A percentile compares a stretch with the other conserved stretches of the same genome.
phyloP scores from a whole-genome alignment of 139 green algal species.

The Chlorella sorokiniana region DNA sequence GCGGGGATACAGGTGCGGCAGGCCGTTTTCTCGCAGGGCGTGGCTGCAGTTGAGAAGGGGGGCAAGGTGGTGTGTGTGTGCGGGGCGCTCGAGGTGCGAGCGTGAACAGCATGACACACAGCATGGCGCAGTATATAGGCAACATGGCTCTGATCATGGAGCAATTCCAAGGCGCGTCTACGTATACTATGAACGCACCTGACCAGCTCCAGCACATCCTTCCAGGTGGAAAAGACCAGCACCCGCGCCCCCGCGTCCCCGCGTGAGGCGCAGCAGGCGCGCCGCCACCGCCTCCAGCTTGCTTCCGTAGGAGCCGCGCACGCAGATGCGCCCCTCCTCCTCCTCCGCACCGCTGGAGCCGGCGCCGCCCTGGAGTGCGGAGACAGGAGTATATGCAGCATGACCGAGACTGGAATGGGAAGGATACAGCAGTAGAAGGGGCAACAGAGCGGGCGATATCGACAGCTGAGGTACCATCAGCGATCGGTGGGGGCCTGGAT shows the following conservation, averaged over 20 bases:
- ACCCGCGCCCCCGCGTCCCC: constrained; percentile 35
- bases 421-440: too few relatives aligned
- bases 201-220: constrained; percentile 82
- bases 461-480: neutral
- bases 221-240: constrained; percentile 86
- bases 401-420: too few relatives aligned
- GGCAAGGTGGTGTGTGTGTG: too few relatives aligned
- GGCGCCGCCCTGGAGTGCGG: too few relatives aligned
- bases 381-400: too few relatives aligned
- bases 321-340: too few relatives aligned
- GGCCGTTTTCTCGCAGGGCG: constrained; percentile 61
- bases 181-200: constrained; percentile 34
- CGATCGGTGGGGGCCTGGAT: too few relatives aligned
- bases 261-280: constrained; percentile 62
- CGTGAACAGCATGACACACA: neutral
- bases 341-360: too few relatives aligned
- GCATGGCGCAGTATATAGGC: neutral
- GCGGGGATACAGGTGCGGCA: constrained; percentile 52
- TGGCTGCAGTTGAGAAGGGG: constrained; percentile 35
- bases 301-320: too few relatives aligned
- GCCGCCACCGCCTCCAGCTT: constrained; percentile 81
- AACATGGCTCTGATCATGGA: too few relatives aligned
- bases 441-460: neutral
- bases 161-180: neutral
- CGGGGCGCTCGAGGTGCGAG: neutral